A percentile compares a stretch with the other conserved stretches of the same genome.
These are phyloP conservation scores for Scheffersomyces quercinus DNA, from an alignment of 1,139 yeast species.

Conservation along the genomic window DNA sequence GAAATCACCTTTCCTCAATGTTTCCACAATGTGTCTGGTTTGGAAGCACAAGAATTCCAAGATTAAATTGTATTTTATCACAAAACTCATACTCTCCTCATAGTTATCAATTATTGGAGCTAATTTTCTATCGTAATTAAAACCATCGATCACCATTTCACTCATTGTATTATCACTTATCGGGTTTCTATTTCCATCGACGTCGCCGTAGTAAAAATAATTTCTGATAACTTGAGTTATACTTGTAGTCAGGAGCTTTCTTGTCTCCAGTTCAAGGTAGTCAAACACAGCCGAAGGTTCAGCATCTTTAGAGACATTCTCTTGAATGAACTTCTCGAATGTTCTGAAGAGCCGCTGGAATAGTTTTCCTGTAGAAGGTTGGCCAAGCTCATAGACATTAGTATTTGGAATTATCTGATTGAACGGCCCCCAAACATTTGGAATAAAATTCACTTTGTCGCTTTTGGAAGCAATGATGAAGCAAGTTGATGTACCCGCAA, in stretches of 20 bases:
- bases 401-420: conserved; percentile 20
- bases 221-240: conserved; percentile 24
- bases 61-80: conserved; percentile 42
- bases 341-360: conserved; percentile 48
- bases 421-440: conserved; percentile 64
- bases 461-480: conserved; percentile 34
- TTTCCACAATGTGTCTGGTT: conserved; percentile 37
- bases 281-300: conserved; percentile 22
- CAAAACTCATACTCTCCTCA: conserved; percentile 18
- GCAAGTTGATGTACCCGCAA: conserved; percentile 66
- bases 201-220: conserved; percentile 53
- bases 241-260: conserved; percentile 24
- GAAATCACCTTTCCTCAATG: conserved; percentile 19
- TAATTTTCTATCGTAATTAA: conserved; percentile 20
- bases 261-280: conserved; percentile 15
- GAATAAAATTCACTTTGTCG: conserved; percentile 14
- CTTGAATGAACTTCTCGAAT: conserved; percentile 12
- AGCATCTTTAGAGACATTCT: conserved; percentile 4
- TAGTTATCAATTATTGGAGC: conserved; percentile 9
- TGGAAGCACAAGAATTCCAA: conserved; percentile 56
- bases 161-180: conserved; percentile 50
- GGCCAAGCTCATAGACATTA: conserved; percentile 53
- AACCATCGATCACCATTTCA: conserved; percentile 50
- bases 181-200: conserved; percentile 58
- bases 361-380: conserved; percentile 57